These are phyloP conservation scores for Ilex aquifolium DNA, from an alignment of 257 asterid genomes.

Conservation along the genomic window DNA sequence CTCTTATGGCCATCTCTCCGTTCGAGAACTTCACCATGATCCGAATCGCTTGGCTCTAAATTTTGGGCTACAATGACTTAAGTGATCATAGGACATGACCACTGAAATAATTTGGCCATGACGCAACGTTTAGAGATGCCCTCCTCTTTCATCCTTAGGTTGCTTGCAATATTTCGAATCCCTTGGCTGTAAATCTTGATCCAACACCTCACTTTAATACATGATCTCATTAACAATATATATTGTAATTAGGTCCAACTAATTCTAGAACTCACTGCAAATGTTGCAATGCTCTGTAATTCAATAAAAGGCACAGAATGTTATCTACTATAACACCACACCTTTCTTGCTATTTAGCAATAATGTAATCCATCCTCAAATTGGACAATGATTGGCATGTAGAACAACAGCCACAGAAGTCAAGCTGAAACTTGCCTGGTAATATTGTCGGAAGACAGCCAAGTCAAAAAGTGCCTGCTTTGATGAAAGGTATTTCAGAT, in stretches of 20 bases:
- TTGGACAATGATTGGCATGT: background rate
- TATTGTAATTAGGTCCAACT: too few species aligned
- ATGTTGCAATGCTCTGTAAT: too few species aligned
- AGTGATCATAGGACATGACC: too few species aligned
- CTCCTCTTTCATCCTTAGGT: too few species aligned
- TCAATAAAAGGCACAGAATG: too few species aligned
- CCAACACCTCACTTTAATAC: background rate
- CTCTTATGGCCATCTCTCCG: background rate
- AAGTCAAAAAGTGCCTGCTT: slow-evolving; percentile 95
- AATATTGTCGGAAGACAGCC: slow-evolving; percentile 81
- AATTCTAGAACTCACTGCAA: too few species aligned
- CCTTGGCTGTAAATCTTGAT: background rate
- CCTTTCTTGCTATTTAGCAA: slow-evolving; percentile 1
- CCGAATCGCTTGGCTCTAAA: background rate
- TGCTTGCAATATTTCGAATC: background rate
- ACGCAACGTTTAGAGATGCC: too few species aligned
- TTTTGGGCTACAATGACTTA: too few species aligned
- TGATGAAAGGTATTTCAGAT: slow-evolving; percentile 83
- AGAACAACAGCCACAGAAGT: slow-evolving; percentile 1
- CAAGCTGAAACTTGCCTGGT: slow-evolving; percentile 59
- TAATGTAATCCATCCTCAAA: background rate
- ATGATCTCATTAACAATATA: too few species aligned
- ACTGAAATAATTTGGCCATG: too few species aligned
- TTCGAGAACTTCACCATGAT: too few species aligned
- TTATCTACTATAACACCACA: too few species aligned